Evolutionary conservation across 2,329 filamentous ascomycete genomes (phyloP), one percentile per base, ranked within the genome.

Genomic region (Verticillium tricorpus): DNA sequence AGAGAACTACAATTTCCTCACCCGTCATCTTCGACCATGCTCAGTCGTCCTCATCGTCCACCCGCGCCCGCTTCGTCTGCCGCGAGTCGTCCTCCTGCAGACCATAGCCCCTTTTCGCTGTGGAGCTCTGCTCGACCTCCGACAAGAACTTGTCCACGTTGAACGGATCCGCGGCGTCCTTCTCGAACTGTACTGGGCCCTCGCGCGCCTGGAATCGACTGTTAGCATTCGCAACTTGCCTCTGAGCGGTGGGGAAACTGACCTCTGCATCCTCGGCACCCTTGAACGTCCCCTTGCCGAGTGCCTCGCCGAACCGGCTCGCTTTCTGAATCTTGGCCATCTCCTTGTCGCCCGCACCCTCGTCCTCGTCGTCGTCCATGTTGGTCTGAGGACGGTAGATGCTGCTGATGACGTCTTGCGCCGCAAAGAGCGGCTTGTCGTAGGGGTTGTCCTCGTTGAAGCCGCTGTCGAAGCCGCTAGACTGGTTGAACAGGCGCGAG

Each of bases 391-490:
- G 92, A 37, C 93, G 85, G 76, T 99, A 99, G 67, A 99, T 98
- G 74, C 89, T 94, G 78, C 87, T 95, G 69, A 97, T 92, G 9
- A 92, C 94, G 72, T 98, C 94, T 73, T 97, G 93, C 15, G 95
- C 94, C 1, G 93, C 93, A 73, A 99, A 99, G 8, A 99, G 81
- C 22, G 95, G 95, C 77, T 98, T 98, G 75, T 98, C 95, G 78
- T 98, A 99, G 0, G 89, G 88, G 72, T 99, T 95, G 74, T 99
- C 95, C 75, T 99, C 95, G 75, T 99, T 99, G 83, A 97, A 93
- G 0, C 94, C 95, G 59, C 88, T 85, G 68, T 93, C 89, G 73
- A 99, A 96, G 0, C 95, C 95, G 69, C 90, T 93, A 6, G 88
- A 90, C 77, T 96, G 92, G 77, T 98, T 97, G 78, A 99, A 99